Evolutionary conservation across 345 rosid genomes (phyloP).

Genomic region (Populus davidiana): DNA sequence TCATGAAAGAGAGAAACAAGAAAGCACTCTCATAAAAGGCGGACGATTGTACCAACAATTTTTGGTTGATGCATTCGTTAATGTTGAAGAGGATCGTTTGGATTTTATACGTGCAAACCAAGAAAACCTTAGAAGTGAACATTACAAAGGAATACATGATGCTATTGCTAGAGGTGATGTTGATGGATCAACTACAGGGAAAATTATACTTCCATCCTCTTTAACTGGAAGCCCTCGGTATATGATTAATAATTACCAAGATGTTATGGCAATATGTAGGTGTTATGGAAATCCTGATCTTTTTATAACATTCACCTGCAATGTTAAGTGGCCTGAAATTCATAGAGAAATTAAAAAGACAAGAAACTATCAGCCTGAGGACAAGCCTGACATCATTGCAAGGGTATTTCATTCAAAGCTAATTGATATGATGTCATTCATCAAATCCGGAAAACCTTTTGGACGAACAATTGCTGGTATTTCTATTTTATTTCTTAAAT

Average conservation of each 20-base stretch:
- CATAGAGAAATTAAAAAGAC: too few species aligned
- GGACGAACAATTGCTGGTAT: too few species aligned
- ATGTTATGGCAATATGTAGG: neutral
- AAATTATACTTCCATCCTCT: neutral
- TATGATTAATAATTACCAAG: neutral
- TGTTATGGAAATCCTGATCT: neutral
- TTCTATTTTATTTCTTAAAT: too few species aligned
- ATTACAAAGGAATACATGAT: neutral
- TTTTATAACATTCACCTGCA: neutral
- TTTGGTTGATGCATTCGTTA: neutral
- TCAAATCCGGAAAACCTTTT: too few species aligned
- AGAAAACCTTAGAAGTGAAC: neutral
- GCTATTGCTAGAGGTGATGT: neutral
- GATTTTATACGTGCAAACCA: neutral
- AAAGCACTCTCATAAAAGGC: neutral
- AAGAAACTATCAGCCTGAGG: neutral
- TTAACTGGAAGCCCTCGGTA: neutral
- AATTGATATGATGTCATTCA: too few species aligned
- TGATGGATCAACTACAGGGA: neutral
- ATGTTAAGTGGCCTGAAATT: neutral
- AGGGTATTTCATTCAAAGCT: too few species aligned
- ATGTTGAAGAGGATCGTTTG: neutral
- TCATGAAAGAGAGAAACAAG: too few species aligned
- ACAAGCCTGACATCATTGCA: neutral
- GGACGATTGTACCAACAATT: neutral